Percentiles rank a stretch among this genome's conserved stretches.
Conservation (phyloP, 2,329 filamentous ascomycete species). For the Aspergillus tanneri region DNA sequence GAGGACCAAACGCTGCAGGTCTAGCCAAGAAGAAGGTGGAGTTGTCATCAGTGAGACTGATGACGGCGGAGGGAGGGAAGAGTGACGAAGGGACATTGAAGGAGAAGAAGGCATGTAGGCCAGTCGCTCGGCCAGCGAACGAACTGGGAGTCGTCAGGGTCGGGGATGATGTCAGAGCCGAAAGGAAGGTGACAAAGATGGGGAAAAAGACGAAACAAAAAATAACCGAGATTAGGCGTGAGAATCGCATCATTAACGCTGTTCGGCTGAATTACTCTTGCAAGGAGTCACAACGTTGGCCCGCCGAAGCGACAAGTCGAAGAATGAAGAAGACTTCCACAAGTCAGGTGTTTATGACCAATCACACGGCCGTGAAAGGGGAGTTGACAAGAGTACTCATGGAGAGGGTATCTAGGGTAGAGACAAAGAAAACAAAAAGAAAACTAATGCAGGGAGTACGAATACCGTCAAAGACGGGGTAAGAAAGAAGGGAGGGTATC, state of each 20-base stretch:
- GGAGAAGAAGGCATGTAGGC: constrained; percentile 62
- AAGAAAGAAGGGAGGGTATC: constrained; percentile 2
- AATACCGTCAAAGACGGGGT: constrained; percentile 1
- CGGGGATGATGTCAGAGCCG: constrained; percentile 43
- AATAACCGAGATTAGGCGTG: constrained; percentile 48
- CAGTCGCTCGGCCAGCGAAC: constrained; percentile 42
- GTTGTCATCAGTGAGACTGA: constrained; percentile 96
- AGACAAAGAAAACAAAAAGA: constrained; percentile 10
- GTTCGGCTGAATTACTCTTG: constrained; percentile 1
- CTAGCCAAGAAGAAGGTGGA: constrained; percentile 94
- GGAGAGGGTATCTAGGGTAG: constrained; percentile 23
- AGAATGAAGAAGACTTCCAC: neutral
- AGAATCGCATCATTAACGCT: constrained; percentile 49
- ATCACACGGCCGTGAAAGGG: constrained; percentile 32
- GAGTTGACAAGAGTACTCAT: constrained; percentile 32
- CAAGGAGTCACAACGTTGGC: constrained; percentile 8
- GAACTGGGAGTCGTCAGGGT: constrained; percentile 39
- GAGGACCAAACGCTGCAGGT: constrained; percentile 88
- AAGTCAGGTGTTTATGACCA: constrained; percentile 25
- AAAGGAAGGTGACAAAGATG: constrained; percentile 49
- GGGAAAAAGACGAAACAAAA: constrained; percentile 50
- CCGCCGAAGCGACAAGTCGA: constrained; percentile 1
- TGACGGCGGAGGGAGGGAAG: constrained; percentile 92
- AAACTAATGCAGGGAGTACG: constrained; percentile 9
- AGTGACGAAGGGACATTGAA: constrained; percentile 78